Evolutionary conservation across 805 yeast species (phyloP), one percentile per base, ranked within the genome.

Genomic region (Brettanomyces sp.): DNA sequence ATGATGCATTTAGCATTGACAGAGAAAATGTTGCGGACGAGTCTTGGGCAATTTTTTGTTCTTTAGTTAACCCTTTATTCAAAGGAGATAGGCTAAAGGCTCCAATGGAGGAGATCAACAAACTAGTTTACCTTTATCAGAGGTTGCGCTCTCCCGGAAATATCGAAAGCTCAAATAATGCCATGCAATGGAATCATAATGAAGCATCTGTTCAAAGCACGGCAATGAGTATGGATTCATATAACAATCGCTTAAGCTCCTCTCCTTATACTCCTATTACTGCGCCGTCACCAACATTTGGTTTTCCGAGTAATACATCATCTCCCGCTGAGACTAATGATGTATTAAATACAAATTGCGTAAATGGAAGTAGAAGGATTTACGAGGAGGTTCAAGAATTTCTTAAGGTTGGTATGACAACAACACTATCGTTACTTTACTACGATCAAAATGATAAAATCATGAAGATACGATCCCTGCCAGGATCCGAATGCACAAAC

Each of bases 81-180:
- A 56, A 58, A 43, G 72, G 76, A n/a, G 76, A 71, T 30, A 62
- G 65, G 4, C 52, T 77, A 36, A 64, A 72, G 18, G 70, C 73
- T 0, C 79, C 83, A 0, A 70, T 79, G 3, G 85, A 80, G 50
- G 82, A 79, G 53, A 60, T 75, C 22, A 79, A 77, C 53, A 70
- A 68, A 40, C 59, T 77, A 45, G 72, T 78, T 1, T 59, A 60
- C 22, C 44, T 66, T 8, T 65, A 65, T 49, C 45, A 64, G n/a
- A 52, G 57, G 23, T 49, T 66, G 7, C 49, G 65, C 45, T 23
- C 51, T 33, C 30, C 53, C 48, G 44, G 41, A 51, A 45, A 21
- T 21, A n/a, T 6, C 32, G 24, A 36, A 5, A n/a, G n/a, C 22
- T 43, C 38, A 36, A 24, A 21, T 4, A n/a, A n/a, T 5, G 45